phyloP scores from a whole-genome alignment of 2,329 filamentous ascomycete species.

The Pseudodiploospora longispora region DNA sequence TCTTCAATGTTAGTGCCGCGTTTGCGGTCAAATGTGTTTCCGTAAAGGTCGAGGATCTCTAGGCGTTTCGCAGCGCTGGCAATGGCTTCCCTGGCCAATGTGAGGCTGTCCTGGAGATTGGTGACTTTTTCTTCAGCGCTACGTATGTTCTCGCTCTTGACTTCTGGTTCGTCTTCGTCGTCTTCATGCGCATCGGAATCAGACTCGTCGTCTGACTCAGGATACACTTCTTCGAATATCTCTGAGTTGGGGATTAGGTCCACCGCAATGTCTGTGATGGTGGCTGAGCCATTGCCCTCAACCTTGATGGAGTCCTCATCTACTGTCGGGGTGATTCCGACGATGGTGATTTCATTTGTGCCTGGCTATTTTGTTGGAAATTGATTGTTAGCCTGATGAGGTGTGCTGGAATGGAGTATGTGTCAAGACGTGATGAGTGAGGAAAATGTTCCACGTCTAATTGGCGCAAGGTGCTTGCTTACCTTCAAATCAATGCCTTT shows the following conservation, averaged over 20 bases:
- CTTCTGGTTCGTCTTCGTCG: slow-evolving; percentile 13
- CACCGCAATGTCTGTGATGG: slow-evolving; percentile 53
- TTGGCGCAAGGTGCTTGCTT: background rate
- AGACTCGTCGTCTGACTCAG: slow-evolving; percentile 31
- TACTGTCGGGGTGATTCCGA: slow-evolving; percentile 46
- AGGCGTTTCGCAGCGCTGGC: slow-evolving; percentile 26
- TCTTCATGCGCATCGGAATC: slow-evolving; percentile 20
- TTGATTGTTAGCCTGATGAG: slow-evolving; percentile 1
- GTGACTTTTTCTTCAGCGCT: slow-evolving; percentile 20
- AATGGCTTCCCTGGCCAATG: slow-evolving; percentile 13
- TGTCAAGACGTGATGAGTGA: background rate
- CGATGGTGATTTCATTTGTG: slow-evolving; percentile 48
- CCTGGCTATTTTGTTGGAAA: slow-evolving; percentile 32
- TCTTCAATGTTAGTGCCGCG: slow-evolving; percentile 26
- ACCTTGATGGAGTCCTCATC: slow-evolving; percentile 54
- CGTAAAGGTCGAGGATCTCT: slow-evolving; percentile 32
- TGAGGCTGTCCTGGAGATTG: slow-evolving; percentile 15
- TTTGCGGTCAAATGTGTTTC: slow-evolving; percentile 27
- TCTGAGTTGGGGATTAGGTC: slow-evolving; percentile 46
- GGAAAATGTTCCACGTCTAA: slow-evolving; percentile 33
- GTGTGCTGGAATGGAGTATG: background rate
- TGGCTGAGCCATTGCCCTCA: slow-evolving; percentile 46
- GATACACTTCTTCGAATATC: slow-evolving; percentile 43
- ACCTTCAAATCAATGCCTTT: slow-evolving; percentile 35
- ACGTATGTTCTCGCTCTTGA: slow-evolving; percentile 10